Base-by-base conservation (phyloP, 2,329 filamentous ascomycete species). In the Microdochium nivale region DNA sequence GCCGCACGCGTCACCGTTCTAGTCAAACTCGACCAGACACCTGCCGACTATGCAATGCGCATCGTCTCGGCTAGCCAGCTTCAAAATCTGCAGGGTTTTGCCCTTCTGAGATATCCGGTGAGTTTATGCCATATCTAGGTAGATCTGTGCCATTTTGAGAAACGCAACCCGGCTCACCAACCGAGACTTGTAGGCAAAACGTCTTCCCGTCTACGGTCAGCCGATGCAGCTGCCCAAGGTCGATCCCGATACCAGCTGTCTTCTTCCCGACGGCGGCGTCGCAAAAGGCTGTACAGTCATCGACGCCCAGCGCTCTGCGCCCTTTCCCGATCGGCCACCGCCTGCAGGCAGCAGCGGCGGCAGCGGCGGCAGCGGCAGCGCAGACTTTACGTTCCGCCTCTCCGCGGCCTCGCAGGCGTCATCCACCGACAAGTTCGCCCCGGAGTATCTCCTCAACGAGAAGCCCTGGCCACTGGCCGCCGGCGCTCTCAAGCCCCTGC, bases 31-130 rank as follows among this genome's bases (percentile, higher is more conserved):
- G 50, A 60, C 11, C 43, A 46, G 11, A 19, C 48, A n/a, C 52
- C 55, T 1, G 54, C 35, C n/a, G 59, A 60, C 48, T 60, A 60
- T 24, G 58, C 56, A 2, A 51, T 61, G 19, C 53, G 59, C 16
- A 44, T 60, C 3, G 55, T 58, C 2, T 61, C 59, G 0, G 60
- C 58, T 1, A 61, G 59, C 32, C 49, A 51, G 7, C 40, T 59
- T n/a, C 59, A 61, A 47, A 61, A 59, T 40, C 49, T 61, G 1
- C 59, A 61, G 8, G 54, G 55, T 11, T 60, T 57, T 43, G 50
- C 56, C 2, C 53, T 61, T 19, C 52, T 60, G 14, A 48, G 56
- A 14, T 58, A 57, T 23, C 56, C 56, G 14, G 52, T 53, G 47
- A 9, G 35, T 49, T n/a, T n/a, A n/a, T n/a, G n/a, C n/a, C n/a